These are phyloP conservation scores for Trichoderma harzianum DNA, from an alignment of 2,329 filamentous ascomycete species.

Conservation along the genomic window DNA sequence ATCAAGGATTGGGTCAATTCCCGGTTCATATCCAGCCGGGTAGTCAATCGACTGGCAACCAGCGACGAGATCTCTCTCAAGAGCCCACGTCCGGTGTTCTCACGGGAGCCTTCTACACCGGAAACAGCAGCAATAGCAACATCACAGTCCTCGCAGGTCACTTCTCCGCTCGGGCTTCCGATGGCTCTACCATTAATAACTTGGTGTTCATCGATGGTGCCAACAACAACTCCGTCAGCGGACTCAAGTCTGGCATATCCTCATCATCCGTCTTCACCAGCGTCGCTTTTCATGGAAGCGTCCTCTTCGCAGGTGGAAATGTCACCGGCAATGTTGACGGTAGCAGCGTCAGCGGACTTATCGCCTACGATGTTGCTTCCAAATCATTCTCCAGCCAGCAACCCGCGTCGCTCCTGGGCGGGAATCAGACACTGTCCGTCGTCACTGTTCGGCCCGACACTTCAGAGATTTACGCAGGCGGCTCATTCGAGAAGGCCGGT, in stretches of 20 bases:
- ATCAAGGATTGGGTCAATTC: conserved; percentile 51
- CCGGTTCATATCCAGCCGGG: conserved; percentile 52
- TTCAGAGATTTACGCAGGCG: conserved; percentile 78
- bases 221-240: conserved; percentile 61
- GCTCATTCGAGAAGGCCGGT: conserved; percentile 79
- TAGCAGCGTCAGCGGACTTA: conserved; percentile 64
- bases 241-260: conserved; percentile 64
- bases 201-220: conserved; percentile 77
- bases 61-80: conserved; percentile 44
- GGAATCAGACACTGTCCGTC: conserved; percentile 67
- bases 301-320: conserved; percentile 78
- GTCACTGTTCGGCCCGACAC: conserved; percentile 70
- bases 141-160: conserved; percentile 85
- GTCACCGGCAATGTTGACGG: conserved; percentile 68
- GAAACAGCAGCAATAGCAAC: conserved; percentile 70
- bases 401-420: conserved; percentile 64
- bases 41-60: conserved; percentile 30
- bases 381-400: conserved; percentile 67
- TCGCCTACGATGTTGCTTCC: conserved; percentile 72
- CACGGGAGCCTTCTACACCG: conserved; percentile 73
- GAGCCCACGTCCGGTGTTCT: conserved; percentile 63
- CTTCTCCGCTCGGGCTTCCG: conserved; percentile 65
- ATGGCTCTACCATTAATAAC: conserved; percentile 73
- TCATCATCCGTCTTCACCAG: conserved; percentile 72
- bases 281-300: conserved; percentile 62